Base-by-base conservation (phyloP, 805 yeast genomes). In the Saturnispora quitensis region DNA sequence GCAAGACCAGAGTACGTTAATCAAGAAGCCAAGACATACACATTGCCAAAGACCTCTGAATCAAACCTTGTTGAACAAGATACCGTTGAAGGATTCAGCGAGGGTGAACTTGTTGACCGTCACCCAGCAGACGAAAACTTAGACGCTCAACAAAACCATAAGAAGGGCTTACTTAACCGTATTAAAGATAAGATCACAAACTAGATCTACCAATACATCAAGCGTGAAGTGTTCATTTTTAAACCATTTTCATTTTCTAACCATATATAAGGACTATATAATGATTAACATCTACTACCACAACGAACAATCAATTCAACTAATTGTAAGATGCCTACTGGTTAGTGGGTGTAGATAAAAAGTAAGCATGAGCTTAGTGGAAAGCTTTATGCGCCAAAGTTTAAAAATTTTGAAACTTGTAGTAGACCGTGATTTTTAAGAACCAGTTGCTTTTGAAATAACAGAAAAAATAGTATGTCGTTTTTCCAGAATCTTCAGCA, bases 401-500 rank as follows among this genome's bases (percentile, higher is more conserved):
- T 13, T 9, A 31, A 31, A 31, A 31, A 31, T 18, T 18, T 38
- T 38, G 42, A 38, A 17, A 12, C 13, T 31, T 31, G 34, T 38
- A 7, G 20, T 18, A 20, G 18, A 38, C 12, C 22, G 4, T 38
- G 18, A 6, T 20, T 20, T 38, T 17, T 38, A 13, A 38, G 24
- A 9, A 18, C 12, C 13, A 18, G 42, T 38, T 38, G 15, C 18
- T 38, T 36, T 38, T 38, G 22, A 38, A 13, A 5, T 18, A 38
- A 5, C 24, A 38, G 12, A 38, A 15, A 17, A 7, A 20, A 18
- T 5, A 38, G 15, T 3, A 60, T 60, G 63, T 56, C 63, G 8
- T 60, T 60, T 45, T 54, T 60, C 15, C 58, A 57, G 44, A 49
- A 56, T 3, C 50, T 60, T 31, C 62, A 60, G 36, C 54, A 60